Evolutionary conservation across 2,329 filamentous ascomycete genomes (phyloP).

Genomic region (Cladosporium sp.): DNA sequence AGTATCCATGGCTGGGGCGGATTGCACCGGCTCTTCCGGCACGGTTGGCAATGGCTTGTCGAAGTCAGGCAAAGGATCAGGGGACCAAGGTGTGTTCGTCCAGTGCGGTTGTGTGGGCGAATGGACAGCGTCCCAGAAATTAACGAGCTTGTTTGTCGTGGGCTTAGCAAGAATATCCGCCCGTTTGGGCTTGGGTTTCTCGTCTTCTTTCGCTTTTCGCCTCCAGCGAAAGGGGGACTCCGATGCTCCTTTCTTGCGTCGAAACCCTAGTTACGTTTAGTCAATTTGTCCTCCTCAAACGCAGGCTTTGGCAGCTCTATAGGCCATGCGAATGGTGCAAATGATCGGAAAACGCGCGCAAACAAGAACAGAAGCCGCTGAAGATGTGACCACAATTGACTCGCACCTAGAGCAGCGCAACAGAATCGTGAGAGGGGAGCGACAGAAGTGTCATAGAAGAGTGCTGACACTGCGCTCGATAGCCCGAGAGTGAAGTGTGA

Average conservation of each 20-base stretch:
- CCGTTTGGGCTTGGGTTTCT: slow-evolving; percentile 5
- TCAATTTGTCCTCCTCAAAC: not conserved
- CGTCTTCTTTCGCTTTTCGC: not conserved
- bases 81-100: not conserved
- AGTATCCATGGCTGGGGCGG: not conserved
- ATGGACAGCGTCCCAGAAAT: slow-evolving; percentile 12
- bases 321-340: too few species aligned
- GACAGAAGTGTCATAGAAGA: not conserved
- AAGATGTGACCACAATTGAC: not conserved
- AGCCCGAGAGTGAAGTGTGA: not conserved
- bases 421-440: not conserved
- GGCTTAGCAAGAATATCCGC: slow-evolving; percentile 13
- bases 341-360: too few species aligned
- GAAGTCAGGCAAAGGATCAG: not conserved
- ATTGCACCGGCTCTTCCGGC: not conserved
- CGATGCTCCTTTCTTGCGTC: not conserved
- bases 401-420: not conserved
- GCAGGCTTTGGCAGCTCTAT: not conserved
- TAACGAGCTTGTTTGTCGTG: slow-evolving; percentile 13
- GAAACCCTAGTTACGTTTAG: not conserved
- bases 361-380: not conserved
- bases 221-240: not conserved
- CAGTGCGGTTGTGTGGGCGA: not conserved
- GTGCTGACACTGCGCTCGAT: not conserved
- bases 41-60: not conserved